These are phyloP conservation scores for Naegleria gruberi DNA, from an alignment of 208 protist genomes.

Conservation along the genomic window DNA sequence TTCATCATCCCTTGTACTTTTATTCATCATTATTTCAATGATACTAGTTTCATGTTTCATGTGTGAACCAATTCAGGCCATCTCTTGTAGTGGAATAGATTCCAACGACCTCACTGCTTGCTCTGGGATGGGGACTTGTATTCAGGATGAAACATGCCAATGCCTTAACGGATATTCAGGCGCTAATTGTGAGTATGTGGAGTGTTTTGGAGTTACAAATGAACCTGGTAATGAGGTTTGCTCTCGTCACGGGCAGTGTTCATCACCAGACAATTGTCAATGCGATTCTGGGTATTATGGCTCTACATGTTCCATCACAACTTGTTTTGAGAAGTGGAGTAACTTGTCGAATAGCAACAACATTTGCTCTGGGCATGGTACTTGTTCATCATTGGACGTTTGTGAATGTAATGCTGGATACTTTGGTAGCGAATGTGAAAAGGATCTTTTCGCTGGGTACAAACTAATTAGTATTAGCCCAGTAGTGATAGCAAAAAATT, in stretches of 20 bases:
- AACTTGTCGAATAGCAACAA: not conserved
- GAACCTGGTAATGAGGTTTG: not conserved
- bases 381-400: not conserved
- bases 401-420: not conserved
- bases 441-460: too few species aligned
- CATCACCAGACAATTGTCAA: not conserved
- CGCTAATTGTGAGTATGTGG: not conserved
- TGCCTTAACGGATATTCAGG: not conserved
- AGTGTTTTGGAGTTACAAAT: not conserved
- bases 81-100: too few species aligned
- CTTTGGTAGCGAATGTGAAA: not conserved
- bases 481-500: too few species aligned
- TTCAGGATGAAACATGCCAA: not conserved
- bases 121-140: too few species aligned
- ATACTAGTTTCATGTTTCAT: too few species aligned
- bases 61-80: too few species aligned
- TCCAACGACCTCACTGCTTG: too few species aligned
- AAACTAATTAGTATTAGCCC: too few species aligned
- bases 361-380: not conserved
- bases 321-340: not conserved
- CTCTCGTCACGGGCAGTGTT: not conserved
- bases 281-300: not conserved
- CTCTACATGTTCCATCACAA: not conserved
- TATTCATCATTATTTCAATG: too few species aligned
- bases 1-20: too few species aligned